Base-by-base conservation (phyloP, 306 rosid species). In the Prunus dulcis region DNA sequence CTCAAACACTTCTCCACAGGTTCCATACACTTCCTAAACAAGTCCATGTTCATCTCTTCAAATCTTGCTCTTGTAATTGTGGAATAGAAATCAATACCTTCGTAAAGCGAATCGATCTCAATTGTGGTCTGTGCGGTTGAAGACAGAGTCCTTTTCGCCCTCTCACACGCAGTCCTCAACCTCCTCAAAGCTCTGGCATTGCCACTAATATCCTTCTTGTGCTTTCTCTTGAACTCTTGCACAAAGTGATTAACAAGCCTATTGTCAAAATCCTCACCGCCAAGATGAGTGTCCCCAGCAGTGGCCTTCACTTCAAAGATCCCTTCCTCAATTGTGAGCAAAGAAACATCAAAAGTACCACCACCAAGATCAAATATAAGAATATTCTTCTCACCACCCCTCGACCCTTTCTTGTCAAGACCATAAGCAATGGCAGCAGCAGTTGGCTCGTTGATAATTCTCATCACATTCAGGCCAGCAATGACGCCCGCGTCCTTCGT, bases 381-480 rank as follows among this genome's bases (percentile, higher is more conserved):
- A 15, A 85, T 84, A 30, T 82, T 82, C 75, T 85, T 53, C 55
- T 85, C 89, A 1, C 84, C 84, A 22, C 79, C 11, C 14, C 71
- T 50, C 0, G 89, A 79, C 6, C 74, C 80, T 78, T 85, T 85
- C 74, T 85, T 85, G 84, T 85, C 89, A 47, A 85, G 74, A 0
- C 89, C 89, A 32, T 85, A 85, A 9, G 89, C 89, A 68, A 85
- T 85, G 0, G 89, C 89, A 8, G 89, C 89, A 18, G 89, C 89
- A 12, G 89, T 85, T 0, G 89, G 89, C 56, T 85, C 89, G 17
- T 85, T 85, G 78, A 85, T 85, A 53, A 85, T 85, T 47, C 89
- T 64, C 89, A 82, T 11, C 4, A 85, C 86, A 15, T 85, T 85
- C 18, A 85, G 86, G 25, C 89, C 89, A 0, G 89, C 18, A 51